Percentiles rank a stretch among this genome's conserved stretches.
These are phyloP conservation scores for Xylaria scruposa DNA, from an alignment of 495 filamentous ascomycete species.

Conservation along the genomic window DNA sequence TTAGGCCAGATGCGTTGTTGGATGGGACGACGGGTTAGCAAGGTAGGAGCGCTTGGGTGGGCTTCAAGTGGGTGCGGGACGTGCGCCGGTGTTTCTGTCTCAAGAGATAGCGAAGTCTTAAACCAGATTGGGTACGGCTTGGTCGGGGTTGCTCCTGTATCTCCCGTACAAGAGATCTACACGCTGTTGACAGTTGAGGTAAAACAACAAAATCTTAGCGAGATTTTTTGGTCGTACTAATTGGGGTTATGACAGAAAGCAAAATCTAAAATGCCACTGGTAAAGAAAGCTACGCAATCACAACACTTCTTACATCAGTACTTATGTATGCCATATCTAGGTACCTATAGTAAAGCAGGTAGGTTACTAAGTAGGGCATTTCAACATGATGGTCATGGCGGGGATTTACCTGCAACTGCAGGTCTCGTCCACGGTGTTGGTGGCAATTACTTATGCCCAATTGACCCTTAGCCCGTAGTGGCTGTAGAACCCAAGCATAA, in stretches of 20 bases:
- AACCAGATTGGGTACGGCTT: constrained; percentile 6
- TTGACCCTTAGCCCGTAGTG: not conserved
- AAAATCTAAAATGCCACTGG: not conserved
- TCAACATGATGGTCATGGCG: constrained; percentile 1
- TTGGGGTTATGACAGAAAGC: not conserved
- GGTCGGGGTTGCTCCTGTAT: not conserved
- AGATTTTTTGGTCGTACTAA: not conserved
- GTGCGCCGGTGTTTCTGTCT: constrained; percentile 21
- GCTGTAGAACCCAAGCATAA: constrained; percentile 10
- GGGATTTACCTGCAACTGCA: constrained; percentile 11
- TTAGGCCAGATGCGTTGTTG: constrained; percentile 10
- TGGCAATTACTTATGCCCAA: constrained; percentile 15
- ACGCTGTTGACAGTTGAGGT: not conserved
- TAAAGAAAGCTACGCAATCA: not conserved
- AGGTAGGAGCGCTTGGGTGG: constrained; percentile 11
- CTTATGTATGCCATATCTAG: not conserved
- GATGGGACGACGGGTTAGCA: not conserved
- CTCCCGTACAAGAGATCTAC: constrained; percentile 12
- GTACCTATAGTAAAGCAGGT: not conserved
- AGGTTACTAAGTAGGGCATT: not conserved
- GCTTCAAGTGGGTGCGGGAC: constrained; percentile 21
- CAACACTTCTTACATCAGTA: not conserved
- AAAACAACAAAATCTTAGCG: constrained; percentile 17
- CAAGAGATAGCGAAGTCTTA: constrained; percentile 18
- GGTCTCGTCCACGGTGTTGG: not conserved